Base-by-base conservation (phyloP, 192 early-diverging fungal species). In the Coemansia sp. region DNA sequence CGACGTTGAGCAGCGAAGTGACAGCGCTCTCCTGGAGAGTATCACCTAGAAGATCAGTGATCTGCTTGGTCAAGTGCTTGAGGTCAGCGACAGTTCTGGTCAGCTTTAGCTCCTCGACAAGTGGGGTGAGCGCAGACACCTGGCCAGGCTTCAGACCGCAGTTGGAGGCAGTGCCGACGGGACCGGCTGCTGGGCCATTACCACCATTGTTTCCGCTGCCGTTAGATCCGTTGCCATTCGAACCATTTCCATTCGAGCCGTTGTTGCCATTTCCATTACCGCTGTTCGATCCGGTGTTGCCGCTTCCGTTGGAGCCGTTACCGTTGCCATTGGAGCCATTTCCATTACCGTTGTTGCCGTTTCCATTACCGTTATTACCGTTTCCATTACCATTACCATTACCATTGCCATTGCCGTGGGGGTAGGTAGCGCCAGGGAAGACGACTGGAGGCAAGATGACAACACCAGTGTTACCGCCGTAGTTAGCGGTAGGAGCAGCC, bases 31-130 rank as follows among this genome's bases (percentile, higher is more conserved):
- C 72, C 73, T 84, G 81, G 7, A 84, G 73, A 3, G 81, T 84
- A 24, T 84, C 67, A 27, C 46, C 81, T 34, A 84, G 73, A 5
- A 84, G 81, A 20, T 84, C 73, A 20, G 81, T 84, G 62, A 84
- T 84, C 68, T 84, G 81, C 66, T 84, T 71, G 61, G 70, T 72
- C 16, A 84, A 61, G 54, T 78, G 81, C 81, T 84, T 84, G 64
- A 78, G 73, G 9, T 84, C 81, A 9, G 78, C 81, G 11, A 84
- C 81, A 27, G 81, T 84, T 10, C 65, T 63, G 55, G 76, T 72
- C 2, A 84, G 76, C 76, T 84, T 78, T 60, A 84, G 81, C 71
- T 84, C 76, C 27, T 57, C 49, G 12, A 84, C 73, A 15, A 84
- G 73, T 22, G 81, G 81, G 0, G 81, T 78, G n/a, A 84, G 73